Percentiles rank a stretch among this genome's conserved stretches.
phyloP scores from a whole-genome alignment of 1,139 yeast genomes.

The Yamadazyma sp. region DNA sequence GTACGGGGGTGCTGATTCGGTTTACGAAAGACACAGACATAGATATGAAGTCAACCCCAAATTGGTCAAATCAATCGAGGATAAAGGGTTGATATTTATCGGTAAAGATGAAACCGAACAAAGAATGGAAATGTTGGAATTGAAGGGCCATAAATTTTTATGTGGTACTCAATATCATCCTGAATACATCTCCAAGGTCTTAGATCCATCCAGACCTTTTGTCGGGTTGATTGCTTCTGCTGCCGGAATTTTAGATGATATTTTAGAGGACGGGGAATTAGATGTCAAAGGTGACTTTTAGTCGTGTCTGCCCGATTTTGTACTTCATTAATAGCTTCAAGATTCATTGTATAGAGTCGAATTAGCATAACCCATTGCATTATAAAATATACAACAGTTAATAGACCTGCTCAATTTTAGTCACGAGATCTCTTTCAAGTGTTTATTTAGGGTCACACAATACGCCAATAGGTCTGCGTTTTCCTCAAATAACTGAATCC shows the following conservation, averaged over 20 bases:
- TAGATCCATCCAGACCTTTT: slow-evolving; percentile 95
- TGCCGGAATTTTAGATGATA: slow-evolving; percentile 70
- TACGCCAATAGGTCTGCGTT: not conserved
- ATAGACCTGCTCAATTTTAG: not conserved
- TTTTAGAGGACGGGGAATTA: slow-evolving; percentile 48
- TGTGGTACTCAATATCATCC: slow-evolving; percentile 99
- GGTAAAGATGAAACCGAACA: slow-evolving; percentile 89
- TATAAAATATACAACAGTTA: slow-evolving; percentile 1
- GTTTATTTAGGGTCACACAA: no score
- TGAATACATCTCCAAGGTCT: slow-evolving; percentile 91
- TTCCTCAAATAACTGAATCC: no score
- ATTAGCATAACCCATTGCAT: slow-evolving; percentile 3
- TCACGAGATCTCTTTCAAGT: no score
- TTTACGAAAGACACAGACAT: slow-evolving; percentile 96
- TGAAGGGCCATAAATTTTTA: slow-evolving; percentile 77
- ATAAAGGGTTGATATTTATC: slow-evolving; percentile 78
- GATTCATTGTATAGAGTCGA: slow-evolving; percentile 4
- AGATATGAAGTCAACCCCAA: slow-evolving; percentile 95
- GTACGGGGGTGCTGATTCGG: slow-evolving; percentile 70
- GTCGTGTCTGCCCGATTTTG: not conserved
- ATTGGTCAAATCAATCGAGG: slow-evolving; percentile 67
- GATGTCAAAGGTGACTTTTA: slow-evolving; percentile 47
- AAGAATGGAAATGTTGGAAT: slow-evolving; percentile 93
- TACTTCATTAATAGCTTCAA: not conserved
- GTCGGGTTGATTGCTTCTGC: slow-evolving; percentile 95